Conservation (phyloP, 2,329 filamentous ascomycete species). For the Nemania bipapillata region DNA sequence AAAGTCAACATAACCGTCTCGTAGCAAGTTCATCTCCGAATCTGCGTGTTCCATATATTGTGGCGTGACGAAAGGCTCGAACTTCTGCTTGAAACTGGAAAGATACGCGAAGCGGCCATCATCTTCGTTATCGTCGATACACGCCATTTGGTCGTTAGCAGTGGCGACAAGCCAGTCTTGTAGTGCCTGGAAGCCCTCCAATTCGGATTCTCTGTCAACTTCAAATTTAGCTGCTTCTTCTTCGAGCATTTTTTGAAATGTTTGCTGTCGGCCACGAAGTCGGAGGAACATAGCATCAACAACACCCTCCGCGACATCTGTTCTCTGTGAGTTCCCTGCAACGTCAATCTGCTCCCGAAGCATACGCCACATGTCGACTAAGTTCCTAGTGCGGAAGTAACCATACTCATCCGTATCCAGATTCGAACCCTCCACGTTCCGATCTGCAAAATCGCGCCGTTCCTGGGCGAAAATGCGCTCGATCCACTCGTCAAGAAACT, state of each 20-base stretch:
- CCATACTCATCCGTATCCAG: slow-evolving; percentile 89
- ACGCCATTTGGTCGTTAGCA: slow-evolving; percentile 98
- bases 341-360: slow-evolving; percentile 90
- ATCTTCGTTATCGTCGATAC: slow-evolving; percentile 90
- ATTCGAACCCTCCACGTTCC: slow-evolving; percentile 77
- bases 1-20: slow-evolving; percentile 93
- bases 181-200: slow-evolving; percentile 78
- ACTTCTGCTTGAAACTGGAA: slow-evolving; percentile 83
- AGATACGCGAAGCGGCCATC: slow-evolving; percentile 82
- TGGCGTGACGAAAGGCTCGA: slow-evolving; percentile 81
- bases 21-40: slow-evolving; percentile 76
- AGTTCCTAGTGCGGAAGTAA: slow-evolving; percentile 89
- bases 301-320: slow-evolving; percentile 92
- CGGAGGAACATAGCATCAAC: slow-evolving; percentile 95
- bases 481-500: slow-evolving; percentile 97
- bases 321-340: slow-evolving; percentile 83
- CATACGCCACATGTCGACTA: slow-evolving; percentile 98
- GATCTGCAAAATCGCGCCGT: slow-evolving; percentile 79
- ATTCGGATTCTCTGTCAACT: slow-evolving; percentile 61
- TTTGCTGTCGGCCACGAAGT: slow-evolving; percentile 81
- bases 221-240: slow-evolving; percentile 83
- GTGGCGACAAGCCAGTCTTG: slow-evolving; percentile 97
- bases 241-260: slow-evolving; percentile 88
- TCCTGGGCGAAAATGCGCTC: slow-evolving; percentile 89
- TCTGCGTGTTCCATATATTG: slow-evolving; percentile 81